phyloP scores from a whole-genome alignment of 2,329 filamentous ascomycete species.

The Pyrenochaeta sp. region DNA sequence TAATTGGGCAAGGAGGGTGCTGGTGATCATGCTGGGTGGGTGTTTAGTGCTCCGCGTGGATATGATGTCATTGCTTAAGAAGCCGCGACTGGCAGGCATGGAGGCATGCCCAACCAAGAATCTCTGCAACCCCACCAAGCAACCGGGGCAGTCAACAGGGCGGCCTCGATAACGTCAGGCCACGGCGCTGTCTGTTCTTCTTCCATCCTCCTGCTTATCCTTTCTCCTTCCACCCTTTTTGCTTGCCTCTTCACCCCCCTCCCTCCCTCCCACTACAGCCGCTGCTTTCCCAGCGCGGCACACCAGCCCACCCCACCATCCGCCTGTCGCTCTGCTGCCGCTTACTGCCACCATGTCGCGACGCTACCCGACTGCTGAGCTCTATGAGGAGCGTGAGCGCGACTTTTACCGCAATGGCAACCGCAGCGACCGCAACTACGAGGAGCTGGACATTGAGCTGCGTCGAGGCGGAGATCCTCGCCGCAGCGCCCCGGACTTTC shows the following conservation, averaged over 20 bases:
- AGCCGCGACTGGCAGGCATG: constrained; percentile 6
- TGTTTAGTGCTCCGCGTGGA: constrained; percentile 13
- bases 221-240: constrained; percentile 11
- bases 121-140: constrained; percentile 27
- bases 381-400: constrained; percentile 59
- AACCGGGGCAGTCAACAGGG: constrained; percentile 25
- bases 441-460: constrained; percentile 61
- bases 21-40: constrained; percentile 14
- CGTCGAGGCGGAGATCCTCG: constrained; percentile 47
- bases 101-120: constrained; percentile 18
- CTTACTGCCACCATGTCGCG: constrained; percentile 51
- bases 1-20: constrained; percentile 16
- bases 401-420: constrained; percentile 57
- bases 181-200: constrained; percentile 18
- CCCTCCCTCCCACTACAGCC: constrained; percentile 8
- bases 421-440: constrained; percentile 55
- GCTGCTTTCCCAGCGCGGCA: constrained; percentile 14
- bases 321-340: constrained; percentile 14
- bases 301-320: constrained; percentile 15
- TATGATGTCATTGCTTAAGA: constrained; percentile 22
- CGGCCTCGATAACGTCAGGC: constrained; percentile 37
- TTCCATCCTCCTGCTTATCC: constrained; percentile 7
- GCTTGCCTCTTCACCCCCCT: constrained; percentile 4
- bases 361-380: constrained; percentile 56
- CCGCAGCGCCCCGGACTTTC: constrained; percentile 58